Conservation (phyloP, 2,329 filamentous ascomycete genomes). For the Trichoderma semiorbis region DNA sequence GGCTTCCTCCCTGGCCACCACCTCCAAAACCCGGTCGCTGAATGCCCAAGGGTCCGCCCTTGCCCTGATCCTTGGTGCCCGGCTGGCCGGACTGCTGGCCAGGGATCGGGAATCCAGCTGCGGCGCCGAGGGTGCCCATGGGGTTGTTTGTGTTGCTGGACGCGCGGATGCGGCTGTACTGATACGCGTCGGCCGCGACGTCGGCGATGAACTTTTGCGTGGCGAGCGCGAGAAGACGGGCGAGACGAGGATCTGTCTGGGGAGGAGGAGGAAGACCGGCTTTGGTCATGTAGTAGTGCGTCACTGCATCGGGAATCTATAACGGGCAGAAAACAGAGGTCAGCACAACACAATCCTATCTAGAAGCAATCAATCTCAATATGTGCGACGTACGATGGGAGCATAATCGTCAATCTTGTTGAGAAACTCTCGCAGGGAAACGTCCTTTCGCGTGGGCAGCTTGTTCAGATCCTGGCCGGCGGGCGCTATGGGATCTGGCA, state of each 20-base stretch:
- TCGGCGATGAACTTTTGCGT: constrained; percentile 99
- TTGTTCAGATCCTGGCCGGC: constrained; percentile 53
- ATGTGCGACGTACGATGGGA: constrained; percentile 71
- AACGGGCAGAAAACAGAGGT: background rate
- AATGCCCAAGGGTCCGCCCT: constrained; percentile 62
- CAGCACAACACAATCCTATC: background rate
- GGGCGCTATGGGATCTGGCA: constrained; percentile 43
- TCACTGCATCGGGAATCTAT: constrained; percentile 95
- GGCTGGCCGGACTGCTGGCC: constrained; percentile 59
- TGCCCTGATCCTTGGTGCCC: constrained; percentile 55
- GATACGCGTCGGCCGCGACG: constrained; percentile 94
- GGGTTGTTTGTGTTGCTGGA: constrained; percentile 84
- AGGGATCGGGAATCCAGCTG: constrained; percentile 63
- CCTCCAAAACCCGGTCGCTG: constrained; percentile 80
- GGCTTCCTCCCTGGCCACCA: constrained; percentile 81
- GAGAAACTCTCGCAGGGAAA: constrained; percentile 86
- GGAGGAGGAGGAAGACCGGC: constrained; percentile 91
- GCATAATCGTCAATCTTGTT: constrained; percentile 98
- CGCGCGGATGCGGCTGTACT: constrained; percentile 94
- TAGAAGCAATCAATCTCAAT: background rate
- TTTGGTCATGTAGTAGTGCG: constrained; percentile 95
- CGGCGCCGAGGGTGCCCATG: constrained; percentile 79
- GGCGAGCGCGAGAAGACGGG: constrained; percentile 90
- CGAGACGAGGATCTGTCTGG: constrained; percentile 83
- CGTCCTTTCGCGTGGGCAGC: constrained; percentile 81